These are phyloP conservation scores for Aureobasidium zeae DNA, from an alignment of 2,329 filamentous ascomycete species.

Conservation along the genomic window DNA sequence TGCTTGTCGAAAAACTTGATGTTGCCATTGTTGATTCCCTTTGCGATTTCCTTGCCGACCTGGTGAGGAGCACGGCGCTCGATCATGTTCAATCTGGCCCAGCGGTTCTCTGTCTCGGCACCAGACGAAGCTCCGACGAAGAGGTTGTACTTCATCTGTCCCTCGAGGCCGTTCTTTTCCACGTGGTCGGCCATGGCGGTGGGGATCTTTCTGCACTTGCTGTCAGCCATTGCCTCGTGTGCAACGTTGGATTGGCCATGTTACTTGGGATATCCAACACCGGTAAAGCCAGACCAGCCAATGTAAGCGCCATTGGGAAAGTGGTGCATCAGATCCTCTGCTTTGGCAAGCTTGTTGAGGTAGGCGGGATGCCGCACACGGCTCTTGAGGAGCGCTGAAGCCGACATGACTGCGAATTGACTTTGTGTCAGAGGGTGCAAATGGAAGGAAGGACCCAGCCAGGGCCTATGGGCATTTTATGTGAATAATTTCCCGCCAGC, in stretches of 20 bases:
- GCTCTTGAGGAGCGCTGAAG: constrained; percentile 65
- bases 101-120: constrained; percentile 83
- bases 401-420: constrained; percentile 29
- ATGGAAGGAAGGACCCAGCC: too few species aligned
- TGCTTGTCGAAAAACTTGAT: constrained; percentile 95
- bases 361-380: constrained; percentile 68
- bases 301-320: constrained; percentile 82
- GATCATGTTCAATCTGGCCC: constrained; percentile 86
- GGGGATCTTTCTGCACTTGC: constrained; percentile 61
- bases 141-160: constrained; percentile 73
- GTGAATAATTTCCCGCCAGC: too few species aligned
- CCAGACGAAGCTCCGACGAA: constrained; percentile 88
- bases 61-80: constrained; percentile 76
- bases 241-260: constrained; percentile 20
- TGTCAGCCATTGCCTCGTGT: constrained; percentile 5
- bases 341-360: constrained; percentile 67
- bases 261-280: constrained; percentile 80
- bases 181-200: constrained; percentile 80
- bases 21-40: constrained; percentile 78
- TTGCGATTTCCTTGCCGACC: constrained; percentile 81
- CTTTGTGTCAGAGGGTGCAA: too few species aligned
- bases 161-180: constrained; percentile 75
- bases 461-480: too few species aligned
- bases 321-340: constrained; percentile 68
- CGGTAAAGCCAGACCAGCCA: constrained; percentile 86